A percentile compares a stretch with the other conserved stretches of the same genome.
These are phyloP conservation scores for Simmondsia chinensis DNA, from an alignment of 148 eudicot genomes.

Conservation along the genomic window DNA sequence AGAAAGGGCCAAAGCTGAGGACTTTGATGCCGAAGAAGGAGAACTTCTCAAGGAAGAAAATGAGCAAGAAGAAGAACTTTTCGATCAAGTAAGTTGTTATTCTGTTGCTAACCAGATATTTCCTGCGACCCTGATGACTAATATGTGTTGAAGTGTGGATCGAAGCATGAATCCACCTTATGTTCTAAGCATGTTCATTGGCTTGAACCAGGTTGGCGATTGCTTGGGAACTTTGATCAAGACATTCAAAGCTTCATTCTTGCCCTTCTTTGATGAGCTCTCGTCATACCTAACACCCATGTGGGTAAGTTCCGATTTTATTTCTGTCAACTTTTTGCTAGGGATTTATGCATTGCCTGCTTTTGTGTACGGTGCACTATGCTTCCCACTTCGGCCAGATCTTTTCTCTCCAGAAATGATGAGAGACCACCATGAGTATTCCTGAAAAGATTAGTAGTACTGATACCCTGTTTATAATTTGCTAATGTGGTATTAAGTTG, in stretches of 20 bases:
- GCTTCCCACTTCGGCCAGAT: neutral
- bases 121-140: too few species aligned
- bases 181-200: neutral
- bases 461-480: too few species aligned
- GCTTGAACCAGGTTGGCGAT: slow-evolving; percentile 27
- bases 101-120: too few species aligned
- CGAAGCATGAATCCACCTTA: neutral
- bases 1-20: slow-evolving; percentile 32
- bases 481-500: too few species aligned
- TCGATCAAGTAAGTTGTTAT: slow-evolving; percentile 22
- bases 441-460: too few species aligned
- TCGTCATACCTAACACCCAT: slow-evolving; percentile 30
- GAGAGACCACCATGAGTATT: too few species aligned
- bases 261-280: slow-evolving; percentile 35
- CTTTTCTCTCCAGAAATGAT: too few species aligned
- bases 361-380: neutral
- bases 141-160: too few species aligned
- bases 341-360: neutral
- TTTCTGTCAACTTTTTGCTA: neutral
- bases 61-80: slow-evolving; percentile 43
- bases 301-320: slow-evolving; percentile 31
- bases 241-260: slow-evolving; percentile 36
- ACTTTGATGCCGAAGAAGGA: slow-evolving; percentile 32
- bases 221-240: slow-evolving; percentile 38
- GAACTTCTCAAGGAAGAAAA: slow-evolving; percentile 36